Base-by-base conservation (phyloP, 2,329 filamentous ascomycete species). In the Fusarium verticillioides region DNA sequence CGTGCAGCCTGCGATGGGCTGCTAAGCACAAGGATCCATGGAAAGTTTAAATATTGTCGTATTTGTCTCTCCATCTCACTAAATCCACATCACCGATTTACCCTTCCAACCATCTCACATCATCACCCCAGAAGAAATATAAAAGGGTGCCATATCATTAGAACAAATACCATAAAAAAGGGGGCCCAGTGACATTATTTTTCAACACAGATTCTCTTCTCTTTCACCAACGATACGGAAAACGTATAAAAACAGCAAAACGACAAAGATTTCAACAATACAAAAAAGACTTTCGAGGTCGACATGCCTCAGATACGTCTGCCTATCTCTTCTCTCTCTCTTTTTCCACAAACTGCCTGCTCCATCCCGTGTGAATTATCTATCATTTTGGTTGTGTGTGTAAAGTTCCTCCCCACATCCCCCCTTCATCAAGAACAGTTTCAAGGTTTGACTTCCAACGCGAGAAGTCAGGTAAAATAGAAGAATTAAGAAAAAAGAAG, bases 61-160 rank as follows among this genome's bases (percentile, higher is more conserved):
- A 23, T 50, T 50, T 7, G 19, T 23, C 47, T 34, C 30, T 7
- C n/a, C 32, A 34, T 34, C 32, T 34, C 32, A 50, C 8, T 34
- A 15, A 34, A 34, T 19, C 30, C 47, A 23, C 30, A 50, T 34
- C 11, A 8, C 11, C 30, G 2, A 34, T 21, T 40, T 34, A 30
- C 26, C 21, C 34, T 28, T 16, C 34, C 9, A 16, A 9, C 46
- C n/a, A 49, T 10, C 12, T 37, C 52, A 43, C 36, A 52, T 53
- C 50, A 46, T 18, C 30, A 54, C 23, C 56, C 53, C 36, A 15
- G 12, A 32, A 49, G 63, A 73, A 76, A 43, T 47, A 62, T 32
- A 37, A 21, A 73, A 69, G 57, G 62, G 37, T 59, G 66, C 58
- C 75, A 66, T 77, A 58, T 60, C 70, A 77, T 77, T 75, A 77